Conservation (phyloP, 106 monocot genomes). For the Allium sativum region DNA sequence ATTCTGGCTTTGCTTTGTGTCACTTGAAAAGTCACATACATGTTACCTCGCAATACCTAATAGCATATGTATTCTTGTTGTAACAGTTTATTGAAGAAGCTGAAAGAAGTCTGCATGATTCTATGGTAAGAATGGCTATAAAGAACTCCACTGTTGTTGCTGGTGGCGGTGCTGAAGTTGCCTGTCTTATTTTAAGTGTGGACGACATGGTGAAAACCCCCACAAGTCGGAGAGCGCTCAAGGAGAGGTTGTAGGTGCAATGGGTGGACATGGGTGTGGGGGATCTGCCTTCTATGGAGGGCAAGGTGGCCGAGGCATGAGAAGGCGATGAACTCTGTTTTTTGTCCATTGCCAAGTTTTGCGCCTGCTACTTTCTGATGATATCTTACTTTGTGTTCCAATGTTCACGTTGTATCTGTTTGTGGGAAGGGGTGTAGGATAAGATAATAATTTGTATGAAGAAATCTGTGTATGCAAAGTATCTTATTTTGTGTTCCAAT, state of each 20-base stretch:
- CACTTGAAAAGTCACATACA: too few species aligned
- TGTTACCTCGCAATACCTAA: neutral
- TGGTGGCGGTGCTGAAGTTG: slow-evolving; percentile 98
- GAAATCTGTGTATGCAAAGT: too few species aligned
- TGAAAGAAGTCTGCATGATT: slow-evolving; percentile 97
- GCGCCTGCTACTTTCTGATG: too few species aligned
- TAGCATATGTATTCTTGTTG: neutral
- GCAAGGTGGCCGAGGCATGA: slow-evolving; percentile 87
- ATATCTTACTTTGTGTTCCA: too few species aligned
- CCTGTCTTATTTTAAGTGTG: slow-evolving; percentile 91
- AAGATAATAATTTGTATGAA: too few species aligned
- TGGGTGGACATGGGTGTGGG: slow-evolving; percentile 77
- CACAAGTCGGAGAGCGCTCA: slow-evolving; percentile 93
- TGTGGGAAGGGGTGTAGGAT: too few species aligned
- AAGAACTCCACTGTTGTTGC: slow-evolving; percentile 98
- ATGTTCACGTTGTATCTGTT: too few species aligned
- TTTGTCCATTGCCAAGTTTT: too few species aligned
- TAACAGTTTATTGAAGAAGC: slow-evolving; percentile 98
- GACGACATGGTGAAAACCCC: slow-evolving; percentile 97
- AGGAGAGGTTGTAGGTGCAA: slow-evolving; percentile 87
- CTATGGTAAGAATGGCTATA: slow-evolving; percentile 93
- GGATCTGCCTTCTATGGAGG: slow-evolving; percentile 59
- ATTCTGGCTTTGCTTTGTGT: too few species aligned
- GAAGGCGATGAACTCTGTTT: slow-evolving; percentile 50
- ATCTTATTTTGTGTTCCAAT: too few species aligned